A percentile compares a stretch with the other conserved stretches of the same genome.
Evolutionary conservation across 164 flowering plant species (phyloP).

Genomic region (Chimonanthus praecox): DNA sequence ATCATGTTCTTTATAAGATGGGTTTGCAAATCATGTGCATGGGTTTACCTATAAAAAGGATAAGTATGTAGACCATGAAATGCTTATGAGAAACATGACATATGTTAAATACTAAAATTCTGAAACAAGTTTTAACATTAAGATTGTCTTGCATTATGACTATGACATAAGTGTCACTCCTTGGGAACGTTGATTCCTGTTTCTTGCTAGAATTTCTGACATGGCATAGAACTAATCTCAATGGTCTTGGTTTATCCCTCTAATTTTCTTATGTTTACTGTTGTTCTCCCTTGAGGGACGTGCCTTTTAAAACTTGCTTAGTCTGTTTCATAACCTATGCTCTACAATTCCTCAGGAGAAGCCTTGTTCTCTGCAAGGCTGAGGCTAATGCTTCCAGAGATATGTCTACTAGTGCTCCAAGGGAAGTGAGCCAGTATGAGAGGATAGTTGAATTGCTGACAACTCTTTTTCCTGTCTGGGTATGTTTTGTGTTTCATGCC

Average conservation of each 20-base stretch:
- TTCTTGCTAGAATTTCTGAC: neutral
- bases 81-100: neutral
- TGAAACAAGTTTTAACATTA: neutral
- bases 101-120: too few species aligned
- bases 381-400: conserved; percentile 63
- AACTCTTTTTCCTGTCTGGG: conserved; percentile 96
- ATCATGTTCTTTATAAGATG: too few species aligned
- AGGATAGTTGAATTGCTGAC: conserved; percentile 78
- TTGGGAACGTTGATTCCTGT: neutral
- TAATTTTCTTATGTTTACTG: neutral
- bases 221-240: too few species aligned
- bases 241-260: neutral
- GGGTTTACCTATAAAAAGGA: too few species aligned
- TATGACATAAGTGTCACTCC: neutral
- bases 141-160: neutral
- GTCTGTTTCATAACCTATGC: neutral
- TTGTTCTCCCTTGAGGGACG: neutral
- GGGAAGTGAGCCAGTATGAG: conserved; percentile 61
- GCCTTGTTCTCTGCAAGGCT: conserved; percentile 54
- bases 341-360: conserved; percentile 26
- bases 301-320: neutral
- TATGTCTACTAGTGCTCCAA: conserved; percentile 41
- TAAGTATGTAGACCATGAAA: neutral
- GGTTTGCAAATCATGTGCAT: too few species aligned
- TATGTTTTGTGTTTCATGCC: conserved; percentile 25